A percentile compares a stretch with the other conserved stretches of the same genome.
These are phyloP conservation scores for Pseudogymnoascus sp. DNA, from an alignment of 2,329 filamentous ascomycete genomes.

Conservation along the genomic window DNA sequence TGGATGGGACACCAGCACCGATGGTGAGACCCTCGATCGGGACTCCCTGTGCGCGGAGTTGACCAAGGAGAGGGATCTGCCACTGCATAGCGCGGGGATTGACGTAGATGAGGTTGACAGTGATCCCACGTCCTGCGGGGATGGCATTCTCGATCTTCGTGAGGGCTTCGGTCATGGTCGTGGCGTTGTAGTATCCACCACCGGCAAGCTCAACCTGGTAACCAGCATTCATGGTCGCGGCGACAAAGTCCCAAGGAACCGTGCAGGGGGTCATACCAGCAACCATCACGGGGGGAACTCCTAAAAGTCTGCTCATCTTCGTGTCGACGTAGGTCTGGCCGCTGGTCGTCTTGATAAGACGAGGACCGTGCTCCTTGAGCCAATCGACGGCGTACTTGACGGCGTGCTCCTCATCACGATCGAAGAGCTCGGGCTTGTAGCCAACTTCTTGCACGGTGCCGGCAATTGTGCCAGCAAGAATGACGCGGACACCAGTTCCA, in stretches of 20 bases:
- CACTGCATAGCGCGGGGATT: slow-evolving; percentile 83
- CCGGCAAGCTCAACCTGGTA: slow-evolving; percentile 88
- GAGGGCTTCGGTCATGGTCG: slow-evolving; percentile 74
- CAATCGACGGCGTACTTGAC: slow-evolving; percentile 94
- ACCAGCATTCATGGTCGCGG: slow-evolving; percentile 89
- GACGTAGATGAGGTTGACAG: slow-evolving; percentile 85
- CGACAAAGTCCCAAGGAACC: slow-evolving; percentile 84
- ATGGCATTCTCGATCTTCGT: slow-evolving; percentile 78
- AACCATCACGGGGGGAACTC: slow-evolving; percentile 79
- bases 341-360: slow-evolving; percentile 77
- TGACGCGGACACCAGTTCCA: slow-evolving; percentile 92
- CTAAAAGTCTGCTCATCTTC: slow-evolving; percentile 84
- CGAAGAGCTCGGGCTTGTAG: slow-evolving; percentile 96
- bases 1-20: slow-evolving; percentile 85
- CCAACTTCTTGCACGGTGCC: slow-evolving; percentile 86
- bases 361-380: slow-evolving; percentile 96
- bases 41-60: slow-evolving; percentile 74
- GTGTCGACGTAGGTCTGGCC: slow-evolving; percentile 92
- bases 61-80: slow-evolving; percentile 80
- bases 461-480: slow-evolving; percentile 87
- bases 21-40: slow-evolving; percentile 90
- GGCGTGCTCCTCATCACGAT: slow-evolving; percentile 88
- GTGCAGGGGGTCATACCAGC: slow-evolving; percentile 91
- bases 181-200: slow-evolving; percentile 80
- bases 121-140: slow-evolving; percentile 78